These are phyloP conservation scores for Pseudozyma sp. DNA, from an alignment of 1,284 basidiomycete species.

Conservation along the genomic window DNA sequence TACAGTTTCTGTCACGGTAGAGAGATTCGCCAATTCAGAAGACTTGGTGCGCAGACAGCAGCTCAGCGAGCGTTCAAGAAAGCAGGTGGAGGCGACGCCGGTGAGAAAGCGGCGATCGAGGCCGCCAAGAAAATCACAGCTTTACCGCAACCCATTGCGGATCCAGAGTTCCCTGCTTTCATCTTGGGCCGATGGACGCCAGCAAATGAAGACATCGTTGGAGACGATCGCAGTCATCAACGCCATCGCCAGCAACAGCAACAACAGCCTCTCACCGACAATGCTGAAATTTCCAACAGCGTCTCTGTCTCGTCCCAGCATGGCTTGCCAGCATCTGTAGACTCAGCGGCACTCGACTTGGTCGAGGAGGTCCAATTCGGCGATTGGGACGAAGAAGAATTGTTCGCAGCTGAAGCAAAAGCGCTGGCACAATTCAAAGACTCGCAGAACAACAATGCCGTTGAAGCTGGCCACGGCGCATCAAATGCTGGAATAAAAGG, in stretches of 20 bases:
- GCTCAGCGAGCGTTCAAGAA: conserved; percentile 28
- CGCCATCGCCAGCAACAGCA: conserved; percentile 28
- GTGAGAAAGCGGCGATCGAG: conserved; percentile 35
- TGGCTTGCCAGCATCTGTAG: conserved; percentile 11
- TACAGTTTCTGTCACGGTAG: conserved; percentile 62
- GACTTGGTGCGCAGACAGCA: conserved; percentile 30
- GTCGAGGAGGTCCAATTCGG: conserved; percentile 61
- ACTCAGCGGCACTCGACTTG: conserved; percentile 50
- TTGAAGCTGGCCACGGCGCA: conserved; percentile 1
- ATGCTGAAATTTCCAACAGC: neutral
- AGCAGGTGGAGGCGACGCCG: conserved; percentile 33
- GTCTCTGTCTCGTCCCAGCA: conserved; percentile 15
- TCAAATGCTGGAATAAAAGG: neutral
- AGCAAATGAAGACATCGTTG: conserved; percentile 40
- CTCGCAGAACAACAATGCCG: neutral
- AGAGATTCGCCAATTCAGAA: conserved; percentile 55
- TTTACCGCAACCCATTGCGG: conserved; percentile 27
- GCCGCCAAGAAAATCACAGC: conserved; percentile 33
- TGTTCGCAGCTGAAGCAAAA: conserved; percentile 41
- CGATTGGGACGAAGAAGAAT: conserved; percentile 54
- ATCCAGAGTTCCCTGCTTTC: conserved; percentile 43
- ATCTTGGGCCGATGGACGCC: conserved; percentile 46
- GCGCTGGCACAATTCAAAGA: conserved; percentile 17
- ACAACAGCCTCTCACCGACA: conserved; percentile 8
- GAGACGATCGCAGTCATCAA: conserved; percentile 27